These are phyloP conservation scores for Rhodotorula paludigena DNA, from an alignment of 768 basidiomycete species.

Conservation along the genomic window DNA sequence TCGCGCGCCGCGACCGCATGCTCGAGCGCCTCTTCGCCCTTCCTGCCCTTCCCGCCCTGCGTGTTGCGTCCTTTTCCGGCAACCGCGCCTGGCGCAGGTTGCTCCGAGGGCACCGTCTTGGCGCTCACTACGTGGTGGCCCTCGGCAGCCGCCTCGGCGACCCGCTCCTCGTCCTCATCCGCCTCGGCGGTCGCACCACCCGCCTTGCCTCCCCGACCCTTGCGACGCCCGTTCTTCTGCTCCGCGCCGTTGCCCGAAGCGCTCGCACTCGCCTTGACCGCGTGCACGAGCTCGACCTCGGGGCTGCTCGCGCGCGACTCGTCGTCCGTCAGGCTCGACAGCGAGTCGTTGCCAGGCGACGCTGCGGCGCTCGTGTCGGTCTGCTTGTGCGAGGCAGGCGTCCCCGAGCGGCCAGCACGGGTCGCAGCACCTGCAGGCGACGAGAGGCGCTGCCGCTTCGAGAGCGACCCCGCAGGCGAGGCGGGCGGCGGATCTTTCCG, in stretches of 20 bases:
- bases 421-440: no score
- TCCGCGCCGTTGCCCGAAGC: no score
- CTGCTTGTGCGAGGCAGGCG: neutral
- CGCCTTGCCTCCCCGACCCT: neutral
- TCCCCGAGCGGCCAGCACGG: no score
- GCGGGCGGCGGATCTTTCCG: neutral
- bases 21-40: slow-evolving; percentile 37
- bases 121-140: slow-evolving; percentile 22
- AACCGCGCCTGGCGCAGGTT: slow-evolving; percentile 15
- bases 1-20: slow-evolving; percentile 37
- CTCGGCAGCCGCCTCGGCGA: neutral
- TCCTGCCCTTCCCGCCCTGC: slow-evolving; percentile 32
- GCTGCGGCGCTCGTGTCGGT: neutral
- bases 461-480: neutral
- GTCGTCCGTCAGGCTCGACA: slow-evolving; percentile 17
- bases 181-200: neutral
- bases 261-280: neutral
- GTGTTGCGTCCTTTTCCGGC: neutral
- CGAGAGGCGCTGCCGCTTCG: slow-evolving; percentile 20
- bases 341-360: slow-evolving; percentile 15
- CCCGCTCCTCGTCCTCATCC: no score
- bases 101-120: slow-evolving; percentile 17
- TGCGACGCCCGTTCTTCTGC: neutral
- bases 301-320: slow-evolving; percentile 12
- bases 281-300: slow-evolving; percentile 16